Evolutionary conservation across 2,329 filamentous ascomycete species (phyloP).

Genomic region (Colletotrichum graminicola): DNA sequence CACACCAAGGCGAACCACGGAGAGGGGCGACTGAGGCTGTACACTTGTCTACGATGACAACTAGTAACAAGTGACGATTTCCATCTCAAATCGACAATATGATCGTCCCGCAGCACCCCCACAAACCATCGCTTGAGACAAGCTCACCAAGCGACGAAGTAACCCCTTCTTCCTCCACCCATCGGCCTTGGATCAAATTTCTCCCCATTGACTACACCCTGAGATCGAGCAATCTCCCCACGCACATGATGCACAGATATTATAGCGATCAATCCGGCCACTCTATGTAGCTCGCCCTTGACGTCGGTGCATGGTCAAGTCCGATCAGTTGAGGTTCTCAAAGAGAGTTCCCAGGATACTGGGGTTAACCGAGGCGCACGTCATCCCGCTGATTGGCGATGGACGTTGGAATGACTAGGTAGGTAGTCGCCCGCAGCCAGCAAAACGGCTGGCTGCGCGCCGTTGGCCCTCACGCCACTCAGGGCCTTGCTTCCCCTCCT

Average conservation of each 20-base stretch:
- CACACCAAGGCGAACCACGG: neutral
- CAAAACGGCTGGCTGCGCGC: slow-evolving; percentile 30
- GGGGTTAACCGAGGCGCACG: slow-evolving; percentile 41
- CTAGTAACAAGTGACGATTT: slow-evolving; percentile 11
- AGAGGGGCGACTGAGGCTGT: neutral
- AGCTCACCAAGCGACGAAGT: slow-evolving; percentile 35
- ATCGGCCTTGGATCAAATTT: slow-evolving; percentile 6
- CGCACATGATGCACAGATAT: slow-evolving; percentile 21
- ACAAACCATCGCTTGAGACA: slow-evolving; percentile 35
- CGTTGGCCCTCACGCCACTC: slow-evolving; percentile 26
- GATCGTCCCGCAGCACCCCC: slow-evolving; percentile 38
- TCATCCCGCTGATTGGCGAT: slow-evolving; percentile 40
- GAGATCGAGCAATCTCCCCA: slow-evolving; percentile 27
- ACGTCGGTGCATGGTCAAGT: neutral
- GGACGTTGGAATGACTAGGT: slow-evolving; percentile 27
- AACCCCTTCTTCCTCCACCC: slow-evolving; percentile 23
- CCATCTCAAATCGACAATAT: slow-evolving; percentile 31
- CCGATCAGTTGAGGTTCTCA: slow-evolving; percentile 35
- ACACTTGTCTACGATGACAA: neutral
- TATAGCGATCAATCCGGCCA: slow-evolving; percentile 38
- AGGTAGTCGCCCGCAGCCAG: slow-evolving; percentile 37
- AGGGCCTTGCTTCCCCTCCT: slow-evolving; percentile 3
- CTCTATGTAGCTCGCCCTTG: slow-evolving; percentile 15
- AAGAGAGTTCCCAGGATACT: slow-evolving; percentile 38
- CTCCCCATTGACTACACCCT: slow-evolving; percentile 15